These are phyloP conservation scores for Microdochium paspali DNA, from an alignment of 2,329 filamentous ascomycete genomes.

Conservation along the genomic window DNA sequence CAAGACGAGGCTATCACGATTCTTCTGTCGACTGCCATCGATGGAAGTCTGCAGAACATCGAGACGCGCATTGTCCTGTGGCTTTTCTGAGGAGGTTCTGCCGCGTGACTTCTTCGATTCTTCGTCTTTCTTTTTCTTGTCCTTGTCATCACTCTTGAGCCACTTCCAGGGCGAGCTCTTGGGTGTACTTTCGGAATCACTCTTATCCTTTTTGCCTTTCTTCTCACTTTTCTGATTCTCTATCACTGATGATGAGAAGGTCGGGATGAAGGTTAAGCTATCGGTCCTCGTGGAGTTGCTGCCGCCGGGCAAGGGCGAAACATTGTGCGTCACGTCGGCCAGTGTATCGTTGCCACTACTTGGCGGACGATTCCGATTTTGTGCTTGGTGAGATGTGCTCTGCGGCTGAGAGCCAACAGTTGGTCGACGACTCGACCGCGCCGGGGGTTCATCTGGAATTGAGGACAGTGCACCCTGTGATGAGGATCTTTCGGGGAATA, in stretches of 20 bases:
- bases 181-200: constrained; percentile 46
- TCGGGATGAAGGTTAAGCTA: constrained; percentile 71
- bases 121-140: constrained; percentile 55
- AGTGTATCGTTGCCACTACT: constrained; percentile 37
- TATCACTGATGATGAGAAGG: constrained; percentile 31
- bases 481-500: constrained; percentile 45
- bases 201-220: constrained; percentile 65
- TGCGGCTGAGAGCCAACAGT: constrained; percentile 20
- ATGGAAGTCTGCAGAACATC: constrained; percentile 85
- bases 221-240: constrained; percentile 71
- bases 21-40: constrained; percentile 54
- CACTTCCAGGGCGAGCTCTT: constrained; percentile 77
- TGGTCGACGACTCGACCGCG: constrained; percentile 34
- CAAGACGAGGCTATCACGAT: constrained; percentile 74
- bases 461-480: constrained; percentile 42
- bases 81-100: constrained; percentile 44
- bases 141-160: constrained; percentile 71
- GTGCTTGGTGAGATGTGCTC: constrained; percentile 5
- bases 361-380: constrained; percentile 6
- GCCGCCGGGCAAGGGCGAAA: constrained; percentile 63
- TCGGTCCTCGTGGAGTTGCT: constrained; percentile 62
- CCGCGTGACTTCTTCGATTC: constrained; percentile 59
- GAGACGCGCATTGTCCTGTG: constrained; percentile 71
- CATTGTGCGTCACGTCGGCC: constrained; percentile 55
- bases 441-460: constrained; percentile 31